Evolutionary conservation across 495 filamentous ascomycete species (phyloP).

Genomic region (Amniculicola lignicola): DNA sequence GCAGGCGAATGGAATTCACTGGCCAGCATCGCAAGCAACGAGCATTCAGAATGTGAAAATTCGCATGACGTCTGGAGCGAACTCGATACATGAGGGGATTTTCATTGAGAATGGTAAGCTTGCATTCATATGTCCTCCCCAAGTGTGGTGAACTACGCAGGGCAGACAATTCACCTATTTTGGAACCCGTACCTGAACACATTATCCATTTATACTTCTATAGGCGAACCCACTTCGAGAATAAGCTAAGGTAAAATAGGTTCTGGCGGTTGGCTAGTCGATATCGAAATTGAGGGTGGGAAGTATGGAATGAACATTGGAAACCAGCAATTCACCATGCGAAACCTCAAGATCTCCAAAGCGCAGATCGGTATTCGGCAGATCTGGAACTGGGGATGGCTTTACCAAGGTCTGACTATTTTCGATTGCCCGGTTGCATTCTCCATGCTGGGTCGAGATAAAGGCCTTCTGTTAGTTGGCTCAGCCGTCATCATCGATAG

Average conservation of each 20-base stretch:
- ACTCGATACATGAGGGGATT: conserved; percentile 40
- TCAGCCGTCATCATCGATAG: conserved; percentile 81
- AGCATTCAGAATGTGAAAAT: conserved; percentile 45
- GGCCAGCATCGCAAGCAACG: conserved; percentile 48
- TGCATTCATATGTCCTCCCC: too few species aligned
- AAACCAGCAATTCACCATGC: conserved; percentile 92
- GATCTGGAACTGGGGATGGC: conserved; percentile 83
- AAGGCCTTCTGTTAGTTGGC: conserved; percentile 62
- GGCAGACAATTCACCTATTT: too few species aligned
- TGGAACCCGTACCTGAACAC: too few species aligned
- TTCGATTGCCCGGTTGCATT: conserved; percentile 87
- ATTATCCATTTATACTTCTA: too few species aligned
- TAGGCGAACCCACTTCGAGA: too few species aligned
- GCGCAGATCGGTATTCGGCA: conserved; percentile 73
- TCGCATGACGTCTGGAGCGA: conserved; percentile 35
- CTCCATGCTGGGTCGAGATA: conserved; percentile 48
- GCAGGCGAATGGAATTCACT: conserved; percentile 40
- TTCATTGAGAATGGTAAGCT: conserved; percentile 47
- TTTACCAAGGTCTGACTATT: conserved; percentile 79
- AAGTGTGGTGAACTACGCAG: too few species aligned
- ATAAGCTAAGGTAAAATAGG: conserved; percentile 8
- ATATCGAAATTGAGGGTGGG: conserved; percentile 85
- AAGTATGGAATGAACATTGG: conserved; percentile 80
- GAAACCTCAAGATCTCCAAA: conserved; percentile 84
- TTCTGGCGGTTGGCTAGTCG: conserved; percentile 80